Evolutionary conservation across 805 yeast genomes (phyloP), one percentile per base, ranked within the genome.

Genomic region (Candida suzukii): DNA sequence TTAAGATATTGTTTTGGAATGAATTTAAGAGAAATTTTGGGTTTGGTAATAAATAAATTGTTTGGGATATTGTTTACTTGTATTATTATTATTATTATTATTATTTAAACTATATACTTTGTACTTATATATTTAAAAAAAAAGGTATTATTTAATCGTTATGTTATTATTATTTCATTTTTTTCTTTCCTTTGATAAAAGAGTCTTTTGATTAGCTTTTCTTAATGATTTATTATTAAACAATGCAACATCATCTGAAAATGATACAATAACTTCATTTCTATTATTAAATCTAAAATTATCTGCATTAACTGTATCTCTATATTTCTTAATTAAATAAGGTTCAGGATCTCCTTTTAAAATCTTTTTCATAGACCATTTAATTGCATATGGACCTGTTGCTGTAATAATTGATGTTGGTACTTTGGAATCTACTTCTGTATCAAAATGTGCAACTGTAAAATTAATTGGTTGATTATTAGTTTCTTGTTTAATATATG

Each of bases 371-470:
- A 88, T 60, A 12, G 83, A 78, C 96, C 96, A 88, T 1, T 84
- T 72, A 19, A 88, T 73, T 20, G 88, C 83, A 60, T 78, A 88
- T 17, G 90, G 91, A 2, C 96, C 96, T 2, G 82, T 69, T 4
- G 91, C 78, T 1, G 95, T 73, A 20, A 87, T 78, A 39, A 88
- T 83, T 2, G 81, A 70, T 17, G 83, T 78, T 14, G 64, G 62
- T 22, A 41, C 44, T 54, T 83, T 93, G 21, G 76, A 57, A 38
- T 72, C 70, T n/a, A 75, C 41, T 33, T 88, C 88, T 21, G 82
- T 70, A 58, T 88, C 85, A 70, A 88, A 88, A 49, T 74, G 73
- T 5, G 95, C 96, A 43, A 71, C 71, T 3, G 93, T 78, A 59
- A 87, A 88, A 19, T 63, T 53, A 14, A 84, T 59, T 2, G 75